Conservation (phyloP, 768 basidiomycete species). For the Phlebiopsis gigantea region DNA sequence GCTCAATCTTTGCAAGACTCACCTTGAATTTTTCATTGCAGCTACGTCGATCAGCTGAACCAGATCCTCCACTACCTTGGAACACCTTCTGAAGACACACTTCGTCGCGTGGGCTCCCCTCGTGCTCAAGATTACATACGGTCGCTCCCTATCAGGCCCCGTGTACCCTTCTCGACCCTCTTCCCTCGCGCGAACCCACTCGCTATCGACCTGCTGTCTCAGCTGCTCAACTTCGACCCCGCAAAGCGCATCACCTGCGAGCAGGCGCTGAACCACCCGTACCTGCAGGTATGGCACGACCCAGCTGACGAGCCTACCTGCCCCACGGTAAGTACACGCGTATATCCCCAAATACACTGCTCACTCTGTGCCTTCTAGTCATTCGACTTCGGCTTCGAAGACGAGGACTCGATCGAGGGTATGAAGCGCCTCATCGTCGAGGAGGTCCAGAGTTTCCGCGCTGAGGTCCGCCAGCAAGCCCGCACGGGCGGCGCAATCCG, state of each 20-base stretch:
- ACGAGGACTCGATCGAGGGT: conserved; percentile 93
- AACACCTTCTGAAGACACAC: conserved; percentile 93
- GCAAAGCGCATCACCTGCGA: conserved; percentile 95
- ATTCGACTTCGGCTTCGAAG: conserved; percentile 96
- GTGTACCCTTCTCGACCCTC: conserved; percentile 85
- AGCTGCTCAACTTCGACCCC: conserved; percentile 94
- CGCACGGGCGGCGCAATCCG: conserved; percentile 67
- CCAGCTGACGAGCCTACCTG: conserved; percentile 91
- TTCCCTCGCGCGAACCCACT: conserved; percentile 93
- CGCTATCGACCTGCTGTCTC: conserved; percentile 87
- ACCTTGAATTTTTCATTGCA: conserved; percentile 22
- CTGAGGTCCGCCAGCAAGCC: conserved; percentile 83
- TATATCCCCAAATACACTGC: not conserved
- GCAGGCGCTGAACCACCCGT: conserved; percentile 92
- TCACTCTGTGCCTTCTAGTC: conserved; percentile 39
- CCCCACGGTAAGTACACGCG: conserved; percentile 48
- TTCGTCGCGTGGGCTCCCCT: conserved; percentile 93
- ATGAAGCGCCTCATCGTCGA: conserved; percentile 96
- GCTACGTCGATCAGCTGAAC: conserved; percentile 97
- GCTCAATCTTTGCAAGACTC: not conserved
- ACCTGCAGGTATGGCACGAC: conserved; percentile 96
- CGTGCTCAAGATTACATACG: conserved; percentile 98
- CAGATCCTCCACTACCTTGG: conserved; percentile 98
- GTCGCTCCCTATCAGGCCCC: conserved; percentile 93
- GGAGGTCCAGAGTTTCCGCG: conserved; percentile 86